phyloP scores from a whole-genome alignment of 1,284 basidiomycete species.

The Volvariella volvacea region DNA sequence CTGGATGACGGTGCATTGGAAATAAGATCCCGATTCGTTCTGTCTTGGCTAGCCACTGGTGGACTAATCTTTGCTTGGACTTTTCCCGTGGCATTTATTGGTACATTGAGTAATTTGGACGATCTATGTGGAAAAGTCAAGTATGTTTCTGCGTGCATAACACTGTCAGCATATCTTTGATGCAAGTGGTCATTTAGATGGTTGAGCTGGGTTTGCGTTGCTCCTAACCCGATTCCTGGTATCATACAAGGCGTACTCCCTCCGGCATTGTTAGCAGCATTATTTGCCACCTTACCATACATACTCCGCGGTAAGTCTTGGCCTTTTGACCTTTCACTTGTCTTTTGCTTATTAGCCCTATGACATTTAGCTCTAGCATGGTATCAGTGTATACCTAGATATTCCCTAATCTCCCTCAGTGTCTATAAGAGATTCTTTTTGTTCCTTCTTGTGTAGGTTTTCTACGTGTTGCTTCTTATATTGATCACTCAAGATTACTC shows the following conservation, averaged over 20 bases:
- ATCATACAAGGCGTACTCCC: conserved; percentile 70
- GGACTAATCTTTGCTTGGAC: conserved; percentile 65
- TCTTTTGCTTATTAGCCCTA: no score
- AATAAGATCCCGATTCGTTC: conserved; percentile 35
- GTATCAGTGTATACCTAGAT: conserved; percentile 69
- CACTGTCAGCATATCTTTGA: neutral
- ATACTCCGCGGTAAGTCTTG: conserved; percentile 46
- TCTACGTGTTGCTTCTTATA: no score
- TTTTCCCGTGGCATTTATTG: conserved; percentile 50
- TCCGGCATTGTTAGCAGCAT: conserved; percentile 57
- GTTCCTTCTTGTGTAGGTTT: conserved; percentile 69
- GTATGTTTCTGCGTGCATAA: conserved; percentile 22
- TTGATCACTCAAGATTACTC: no score
- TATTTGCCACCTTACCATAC: conserved; percentile 68
- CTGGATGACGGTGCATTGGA: conserved; percentile 45
- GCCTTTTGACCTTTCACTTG: neutral
- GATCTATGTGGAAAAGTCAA: conserved; percentile 32
- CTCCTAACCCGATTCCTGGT: conserved; percentile 49
- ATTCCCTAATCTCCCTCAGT: conserved; percentile 66
- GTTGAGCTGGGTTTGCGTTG: conserved; percentile 56
- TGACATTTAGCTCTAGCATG: conserved; percentile 44
- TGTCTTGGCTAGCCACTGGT: conserved; percentile 39
- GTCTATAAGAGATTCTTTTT: conserved; percentile 73
- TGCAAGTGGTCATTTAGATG: conserved; percentile 28
- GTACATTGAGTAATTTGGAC: conserved; percentile 40